A percentile compares a stretch with the other conserved stretches of the same genome.
Evolutionary conservation across 108 stramenopile genomes (phyloP).

Genomic region (Nannochloropsis gaditana): DNA sequence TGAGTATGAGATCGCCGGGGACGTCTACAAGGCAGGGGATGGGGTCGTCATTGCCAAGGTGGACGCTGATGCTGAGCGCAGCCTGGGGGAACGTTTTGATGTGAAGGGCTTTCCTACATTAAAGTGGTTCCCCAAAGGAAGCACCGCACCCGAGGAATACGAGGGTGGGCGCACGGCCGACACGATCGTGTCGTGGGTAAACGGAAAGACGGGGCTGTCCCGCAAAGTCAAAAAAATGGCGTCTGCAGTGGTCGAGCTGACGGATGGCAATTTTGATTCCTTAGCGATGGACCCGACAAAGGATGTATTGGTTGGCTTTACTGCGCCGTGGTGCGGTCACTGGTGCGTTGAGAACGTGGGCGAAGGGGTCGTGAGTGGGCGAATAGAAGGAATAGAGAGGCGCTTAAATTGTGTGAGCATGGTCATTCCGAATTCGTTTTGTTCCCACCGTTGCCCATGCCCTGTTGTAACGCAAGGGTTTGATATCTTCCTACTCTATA

Average conservation of each 20-base stretch:
- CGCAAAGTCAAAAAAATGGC: constrained; percentile 29
- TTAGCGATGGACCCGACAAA: constrained; percentile 15
- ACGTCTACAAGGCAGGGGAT: constrained; percentile 25
- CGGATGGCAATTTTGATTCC: constrained; percentile 22
- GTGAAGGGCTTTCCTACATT: constrained; percentile 55
- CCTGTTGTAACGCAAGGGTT: too few species aligned
- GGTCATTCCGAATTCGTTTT: too few species aligned
- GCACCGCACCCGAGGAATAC: constrained; percentile 44
- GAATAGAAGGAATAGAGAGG: too few species aligned
- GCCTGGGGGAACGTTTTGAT: constrained; percentile 33
- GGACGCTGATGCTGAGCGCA: constrained; percentile 41
- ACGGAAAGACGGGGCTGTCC: constrained; percentile 36
- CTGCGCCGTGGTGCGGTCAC: constrained; percentile 20
- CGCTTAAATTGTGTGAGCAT: too few species aligned
- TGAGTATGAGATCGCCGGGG: constrained; percentile 35
- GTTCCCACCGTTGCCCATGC: too few species aligned
- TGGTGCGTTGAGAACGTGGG: neutral
- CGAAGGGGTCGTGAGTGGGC: too few species aligned
- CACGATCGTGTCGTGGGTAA: constrained; percentile 37
- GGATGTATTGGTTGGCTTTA: neutral
- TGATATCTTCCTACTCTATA: too few species aligned
- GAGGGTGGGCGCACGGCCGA: constrained; percentile 44
- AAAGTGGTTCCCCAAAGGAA: constrained; percentile 47
- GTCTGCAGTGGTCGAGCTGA: constrained; percentile 21
- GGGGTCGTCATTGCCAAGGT: constrained; percentile 47